Percentiles rank a stretch among this genome's conserved stretches.
These are phyloP conservation scores for Exobasidium cylindrosporum DNA, from an alignment of 1,284 basidiomycete genomes.

Conservation along the genomic window DNA sequence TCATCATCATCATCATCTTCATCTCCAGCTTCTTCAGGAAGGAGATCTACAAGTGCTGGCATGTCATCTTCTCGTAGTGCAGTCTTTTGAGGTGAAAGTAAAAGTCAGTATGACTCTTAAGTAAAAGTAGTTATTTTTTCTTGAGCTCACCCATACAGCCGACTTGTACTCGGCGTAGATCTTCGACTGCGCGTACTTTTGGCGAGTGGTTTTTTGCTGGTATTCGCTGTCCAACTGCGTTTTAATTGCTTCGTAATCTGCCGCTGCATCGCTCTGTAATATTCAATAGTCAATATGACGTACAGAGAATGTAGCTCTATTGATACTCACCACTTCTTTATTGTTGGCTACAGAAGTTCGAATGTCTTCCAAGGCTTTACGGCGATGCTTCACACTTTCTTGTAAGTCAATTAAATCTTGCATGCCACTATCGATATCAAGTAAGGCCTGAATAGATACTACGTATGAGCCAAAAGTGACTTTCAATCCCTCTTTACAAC, in stretches of 20 bases:
- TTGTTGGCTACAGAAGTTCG: constrained; percentile 22
- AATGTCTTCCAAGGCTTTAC: constrained; percentile 25
- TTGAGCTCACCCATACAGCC: neutral
- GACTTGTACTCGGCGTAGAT: neutral
- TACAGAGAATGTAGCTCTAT: too few species aligned
- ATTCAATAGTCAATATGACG: too few species aligned
- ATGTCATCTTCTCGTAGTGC: constrained; percentile 36
- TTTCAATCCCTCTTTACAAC: too few species aligned
- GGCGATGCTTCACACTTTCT: constrained; percentile 27
- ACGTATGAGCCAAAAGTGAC: too few species aligned
- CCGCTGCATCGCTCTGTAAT: too few species aligned
- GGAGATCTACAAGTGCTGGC: constrained; percentile 39
- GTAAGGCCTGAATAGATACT: too few species aligned
- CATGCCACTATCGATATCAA: neutral
- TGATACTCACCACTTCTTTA: constrained; percentile 19
- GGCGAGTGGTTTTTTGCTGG: neutral
- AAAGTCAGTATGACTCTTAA: too few species aligned
- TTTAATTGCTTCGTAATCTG: too few species aligned
- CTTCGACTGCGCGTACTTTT: neutral
- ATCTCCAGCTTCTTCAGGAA: constrained; percentile 25
- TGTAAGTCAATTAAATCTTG: constrained; percentile 27
- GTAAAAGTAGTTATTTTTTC: too few species aligned
- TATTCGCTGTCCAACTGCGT: neutral
- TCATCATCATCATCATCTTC: constrained; percentile 36
- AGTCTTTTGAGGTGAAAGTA: constrained; percentile 1